Base-by-base conservation (phyloP, 2,329 filamentous ascomycete genomes). In the Didymella keratinophila region DNA sequence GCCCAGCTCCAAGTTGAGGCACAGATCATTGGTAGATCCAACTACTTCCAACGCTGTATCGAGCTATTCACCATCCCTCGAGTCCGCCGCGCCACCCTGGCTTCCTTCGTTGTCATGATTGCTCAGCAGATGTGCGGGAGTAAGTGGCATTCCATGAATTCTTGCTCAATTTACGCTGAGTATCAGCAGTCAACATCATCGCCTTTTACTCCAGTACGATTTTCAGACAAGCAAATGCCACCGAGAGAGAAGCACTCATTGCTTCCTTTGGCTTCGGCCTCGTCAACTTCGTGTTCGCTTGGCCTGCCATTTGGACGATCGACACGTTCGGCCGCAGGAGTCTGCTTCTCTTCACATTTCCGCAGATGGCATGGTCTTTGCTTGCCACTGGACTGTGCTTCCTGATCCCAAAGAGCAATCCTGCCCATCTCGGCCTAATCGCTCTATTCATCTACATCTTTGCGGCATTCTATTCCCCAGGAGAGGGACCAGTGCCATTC, bases 261-360 rank as follows among this genome's bases (percentile, higher is more conserved):
- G 66, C 56, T 53, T 78, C 21, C 23, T 61, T 52, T 10, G 64
- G 50, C 7, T 64, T 61, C 47, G 61, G 54, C 14, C 60, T 62
- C 4, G 50, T 64, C 25, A 64, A 62, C 21, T 61, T 64, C 18
- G 51, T 61, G 20, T 62, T 62, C 30, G 61, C 63, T 20, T 79
- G 91, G 21, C 79, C 87, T 44, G 91, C 92, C 11, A 84, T 96
- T 56, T 79, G 87, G 23, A 81, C 92, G n/a, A 92, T 96, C 63
- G 92, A 96, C 76, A 87, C 84, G 18, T 83, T 95, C 50, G 92
- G 92, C 1, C 85, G 92, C 11, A 84, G 92, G 25, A 85, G 88
- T 20, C 89, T 94, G 32, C 82, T 96, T 2, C 60, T 68, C 34
- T 51, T 65, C 12, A 67, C 66, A 3, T 64, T 64, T 28, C 63